Conservation (phyloP, 768 basidiomycete species). For the Guyanaporus albipodus region DNA sequence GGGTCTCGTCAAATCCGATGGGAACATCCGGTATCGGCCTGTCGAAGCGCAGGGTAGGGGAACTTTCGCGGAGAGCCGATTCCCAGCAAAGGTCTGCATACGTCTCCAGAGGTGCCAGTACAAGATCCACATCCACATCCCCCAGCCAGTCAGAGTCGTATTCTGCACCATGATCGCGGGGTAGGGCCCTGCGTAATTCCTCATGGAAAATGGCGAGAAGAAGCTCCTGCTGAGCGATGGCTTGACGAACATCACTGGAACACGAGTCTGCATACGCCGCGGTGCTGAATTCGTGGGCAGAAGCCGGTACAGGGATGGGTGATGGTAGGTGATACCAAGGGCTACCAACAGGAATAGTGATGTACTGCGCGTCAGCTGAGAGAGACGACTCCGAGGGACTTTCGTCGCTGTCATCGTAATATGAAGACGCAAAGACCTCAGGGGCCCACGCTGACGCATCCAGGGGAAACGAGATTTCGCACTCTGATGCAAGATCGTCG, state of each 20-base stretch:
- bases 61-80: constrained; percentile 23
- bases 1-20: constrained; percentile 25
- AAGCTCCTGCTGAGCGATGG: constrained; percentile 31
- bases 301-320: constrained; percentile 23
- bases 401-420: constrained; percentile 21
- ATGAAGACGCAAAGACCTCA: constrained; percentile 9
- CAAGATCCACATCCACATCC: constrained; percentile 26
- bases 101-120: constrained; percentile 26
- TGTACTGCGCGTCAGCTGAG: constrained; percentile 35
- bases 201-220: constrained; percentile 32
- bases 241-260: constrained; percentile 32
- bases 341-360: constrained; percentile 37
- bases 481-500: constrained; percentile 21
- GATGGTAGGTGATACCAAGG: constrained; percentile 36
- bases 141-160: constrained; percentile 29
- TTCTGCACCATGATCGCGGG: constrained; percentile 3
- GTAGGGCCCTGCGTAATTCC: constrained; percentile 25
- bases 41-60: background rate
- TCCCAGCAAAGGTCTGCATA: constrained; percentile 31
- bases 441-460: constrained; percentile 21
- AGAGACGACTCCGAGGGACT: constrained; percentile 14
- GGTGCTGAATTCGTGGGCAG: constrained; percentile 17
- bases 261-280: constrained; percentile 25
- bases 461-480: constrained; percentile 15
- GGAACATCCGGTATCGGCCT: constrained; percentile 28